Base-by-base conservation (phyloP, 768 basidiomycete genomes). In the Hydnomerulius pinastri region DNA sequence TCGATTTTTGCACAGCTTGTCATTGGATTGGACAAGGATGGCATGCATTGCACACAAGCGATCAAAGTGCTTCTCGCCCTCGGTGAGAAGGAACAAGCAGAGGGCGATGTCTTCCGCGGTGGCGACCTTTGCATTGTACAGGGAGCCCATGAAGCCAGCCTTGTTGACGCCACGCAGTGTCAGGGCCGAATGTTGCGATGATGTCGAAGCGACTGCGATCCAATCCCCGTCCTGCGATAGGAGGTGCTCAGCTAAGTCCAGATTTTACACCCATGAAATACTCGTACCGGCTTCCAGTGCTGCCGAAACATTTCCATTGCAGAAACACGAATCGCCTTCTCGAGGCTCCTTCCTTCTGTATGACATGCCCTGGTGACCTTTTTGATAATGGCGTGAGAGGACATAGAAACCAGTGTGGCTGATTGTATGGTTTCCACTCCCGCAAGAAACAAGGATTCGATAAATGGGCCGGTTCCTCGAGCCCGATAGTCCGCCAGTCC, bases 11-110 rank as follows among this genome's bases (percentile, higher is more conserved):
- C 70, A 70, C 25, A 73, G 42, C 53, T 61, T 63, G 40, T 66
- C 59, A 41, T 70, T 66, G 41, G 68, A 62, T 42, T 67, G 67
- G 21, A 59, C 40, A 27, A 73, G 30, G 23, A 73, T 23, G 0
- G 71, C 71, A 17, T 72, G 73, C 53, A 68, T 68, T 3, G 69
- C 73, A 36, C 65, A 63, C 36, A 73, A 39, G 13, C 62, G 62
- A 17, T 68, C 57, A 30, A 68, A 57, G 32, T 56, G 23, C 25
- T 54, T 54, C 10, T 55, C 50, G 21, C 58, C 64, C 13, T 55
- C 46, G 18, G 45, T n/a, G 0, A 73, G 50, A 9, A 63, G 39
- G 20, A 43, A 44, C 29, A 73, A 36, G 50, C 71, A 71, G n/a
- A 55, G n/a, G 23, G 63, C 51, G 42, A 70, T 43, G 39, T 73